Evolutionary conservation across 495 filamentous ascomycete genomes (phyloP).

Genomic region (Parathielavia appendiculata): DNA sequence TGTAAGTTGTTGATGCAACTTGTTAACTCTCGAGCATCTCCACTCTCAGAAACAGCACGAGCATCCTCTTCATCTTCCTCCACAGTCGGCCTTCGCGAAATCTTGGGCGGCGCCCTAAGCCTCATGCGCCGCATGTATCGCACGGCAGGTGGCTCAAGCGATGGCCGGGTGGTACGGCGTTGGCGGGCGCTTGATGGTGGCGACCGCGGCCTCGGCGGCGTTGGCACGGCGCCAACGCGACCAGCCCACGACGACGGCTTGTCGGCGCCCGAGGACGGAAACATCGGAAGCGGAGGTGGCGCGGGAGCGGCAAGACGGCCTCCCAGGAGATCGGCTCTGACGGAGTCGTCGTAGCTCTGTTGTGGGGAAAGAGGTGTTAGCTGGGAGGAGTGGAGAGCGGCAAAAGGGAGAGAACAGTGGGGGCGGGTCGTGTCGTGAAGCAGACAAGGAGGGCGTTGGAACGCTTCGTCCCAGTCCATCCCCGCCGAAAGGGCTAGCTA

Average conservation of each 20-base stretch:
- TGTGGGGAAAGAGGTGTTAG: background rate
- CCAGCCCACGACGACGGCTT: background rate
- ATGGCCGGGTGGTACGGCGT: too few species aligned
- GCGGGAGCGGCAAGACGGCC: background rate
- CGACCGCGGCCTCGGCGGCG: background rate
- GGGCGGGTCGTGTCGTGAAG: too few species aligned
- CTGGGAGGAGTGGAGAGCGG: background rate
- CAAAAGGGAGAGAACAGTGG: too few species aligned
- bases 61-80: too few species aligned
- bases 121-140: background rate
- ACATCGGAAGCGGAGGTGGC: background rate
- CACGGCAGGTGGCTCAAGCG: background rate
- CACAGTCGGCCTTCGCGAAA: background rate
- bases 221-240: background rate
- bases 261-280: background rate
- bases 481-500: too few species aligned
- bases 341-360: background rate
- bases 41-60: too few species aligned
- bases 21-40: too few species aligned
- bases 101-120: background rate
- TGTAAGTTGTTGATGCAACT: too few species aligned
- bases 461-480: too few species aligned
- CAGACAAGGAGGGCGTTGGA: background rate
- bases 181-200: too few species aligned
- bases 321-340: background rate